Conservation (phyloP, 1,284 basidiomycete genomes). For the Sanghuangporus baumii region DNA sequence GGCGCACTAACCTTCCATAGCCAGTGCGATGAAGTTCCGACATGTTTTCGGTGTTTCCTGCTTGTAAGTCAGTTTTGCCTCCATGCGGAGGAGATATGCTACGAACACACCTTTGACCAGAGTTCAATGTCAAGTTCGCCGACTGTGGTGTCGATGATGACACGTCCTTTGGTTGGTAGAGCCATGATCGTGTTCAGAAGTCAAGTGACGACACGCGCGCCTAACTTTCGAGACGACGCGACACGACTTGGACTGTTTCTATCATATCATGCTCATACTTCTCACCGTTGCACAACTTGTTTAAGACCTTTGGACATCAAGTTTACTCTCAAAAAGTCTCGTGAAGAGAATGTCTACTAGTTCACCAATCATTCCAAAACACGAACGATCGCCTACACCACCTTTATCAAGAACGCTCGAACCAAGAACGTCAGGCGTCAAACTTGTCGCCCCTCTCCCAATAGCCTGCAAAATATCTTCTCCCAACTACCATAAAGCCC, state of each 20-base stretch:
- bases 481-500: not conserved
- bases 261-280: not conserved
- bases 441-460: slow-evolving; percentile 8
- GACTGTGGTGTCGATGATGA: slow-evolving; percentile 85
- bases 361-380: slow-evolving; percentile 1
- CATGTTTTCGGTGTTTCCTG: slow-evolving; percentile 92
- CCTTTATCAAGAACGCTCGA: not conserved
- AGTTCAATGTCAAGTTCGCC: slow-evolving; percentile 94
- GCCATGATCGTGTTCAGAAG: slow-evolving; percentile 37
- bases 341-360: not conserved
- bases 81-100: not conserved
- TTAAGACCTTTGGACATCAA: not conserved
- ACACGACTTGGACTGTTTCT: not conserved
- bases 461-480: not conserved
- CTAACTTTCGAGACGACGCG: not conserved
- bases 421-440: slow-evolving; percentile 6
- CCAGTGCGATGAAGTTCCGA: slow-evolving; percentile 85
- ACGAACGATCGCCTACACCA: slow-evolving; percentile 13
- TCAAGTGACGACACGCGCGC: not conserved
- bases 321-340: not conserved
- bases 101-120: slow-evolving; percentile 72
- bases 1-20: slow-evolving; percentile 76
- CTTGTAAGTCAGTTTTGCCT: not conserved
- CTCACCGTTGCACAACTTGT: not conserved
- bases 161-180: slow-evolving; percentile 78